Conservation (phyloP, 139 green algal genomes). For the Tetradesmus obliquus region DNA sequence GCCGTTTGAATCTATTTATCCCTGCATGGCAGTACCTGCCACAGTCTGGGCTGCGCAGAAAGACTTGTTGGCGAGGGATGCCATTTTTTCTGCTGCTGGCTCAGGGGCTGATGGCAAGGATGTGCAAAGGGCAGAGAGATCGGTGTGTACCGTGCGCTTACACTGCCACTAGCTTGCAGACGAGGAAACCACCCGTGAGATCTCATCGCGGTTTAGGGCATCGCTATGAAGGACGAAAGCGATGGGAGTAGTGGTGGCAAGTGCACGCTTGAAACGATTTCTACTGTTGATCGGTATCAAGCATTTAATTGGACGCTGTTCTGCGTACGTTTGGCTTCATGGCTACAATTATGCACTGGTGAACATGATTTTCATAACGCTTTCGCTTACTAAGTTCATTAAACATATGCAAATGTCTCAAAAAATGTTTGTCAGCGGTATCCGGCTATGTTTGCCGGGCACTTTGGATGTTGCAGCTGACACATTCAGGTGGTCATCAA, state of each 20-base stretch:
- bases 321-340: not conserved
- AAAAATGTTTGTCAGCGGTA: too few relatives aligned
- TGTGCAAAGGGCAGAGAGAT: not conserved
- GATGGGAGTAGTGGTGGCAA: too few relatives aligned
- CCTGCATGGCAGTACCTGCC: not conserved
- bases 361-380: too few relatives aligned
- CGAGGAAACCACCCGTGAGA: not conserved
- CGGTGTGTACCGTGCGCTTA: not conserved
- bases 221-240: too few relatives aligned
- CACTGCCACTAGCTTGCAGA: not conserved
- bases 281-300: too few relatives aligned
- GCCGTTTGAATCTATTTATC: not conserved
- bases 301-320: too few relatives aligned
- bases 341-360: not conserved
- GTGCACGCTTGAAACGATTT: too few relatives aligned
- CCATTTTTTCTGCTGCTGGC: constrained; percentile 1
- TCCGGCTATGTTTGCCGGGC: too few relatives aligned
- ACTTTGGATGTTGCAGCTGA: too few relatives aligned
- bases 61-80: constrained; percentile 4
- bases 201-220: not conserved
- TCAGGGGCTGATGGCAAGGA: not conserved
- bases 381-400: too few relatives aligned
- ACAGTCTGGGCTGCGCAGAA: constrained; percentile 2
- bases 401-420: too few relatives aligned
- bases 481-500: too few relatives aligned